Conservation (phyloP, 768 basidiomycete genomes). For the Amanita phalloides region DNA sequence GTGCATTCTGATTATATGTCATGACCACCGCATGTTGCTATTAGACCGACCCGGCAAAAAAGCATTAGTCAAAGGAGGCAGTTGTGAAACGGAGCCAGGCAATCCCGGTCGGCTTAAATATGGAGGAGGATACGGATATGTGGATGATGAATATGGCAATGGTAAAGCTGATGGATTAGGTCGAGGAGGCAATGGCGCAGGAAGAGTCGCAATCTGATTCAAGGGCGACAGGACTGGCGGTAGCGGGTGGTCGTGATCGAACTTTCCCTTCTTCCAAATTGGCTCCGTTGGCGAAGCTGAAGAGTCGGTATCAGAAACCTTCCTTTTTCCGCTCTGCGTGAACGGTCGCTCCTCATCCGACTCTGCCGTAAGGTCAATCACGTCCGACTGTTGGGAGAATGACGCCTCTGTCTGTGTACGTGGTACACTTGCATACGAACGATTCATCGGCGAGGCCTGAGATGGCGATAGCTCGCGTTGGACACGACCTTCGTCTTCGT, state of each 20-base stretch:
- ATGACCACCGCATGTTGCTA: conserved; percentile 10
- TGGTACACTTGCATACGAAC: conserved; percentile 20
- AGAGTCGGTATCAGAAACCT: conserved; percentile 40
- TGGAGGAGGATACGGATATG: conserved; percentile 8
- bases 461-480: conserved; percentile 70
- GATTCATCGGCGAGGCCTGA: conserved; percentile 32
- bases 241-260: conserved; percentile 16
- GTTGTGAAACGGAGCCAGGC: conserved; percentile 1
- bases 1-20: conserved; percentile 4
- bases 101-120: conserved; percentile 10
- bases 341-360: conserved; percentile 49
- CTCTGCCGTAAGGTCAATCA: conserved; percentile 82
- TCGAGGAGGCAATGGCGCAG: conserved; percentile 5
- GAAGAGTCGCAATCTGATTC: conserved; percentile 2
- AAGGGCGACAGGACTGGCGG: conserved; percentile 1
- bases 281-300: conserved; percentile 45
- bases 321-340: conserved; percentile 44
- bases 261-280: conserved; percentile 61
- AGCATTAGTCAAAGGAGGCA: conserved; percentile 14
- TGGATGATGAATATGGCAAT: conserved; percentile 14
- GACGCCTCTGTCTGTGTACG: conserved; percentile 16
- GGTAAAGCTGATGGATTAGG: conserved; percentile 8
- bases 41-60: conserved; percentile 12
- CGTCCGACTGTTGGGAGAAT: conserved; percentile 28
- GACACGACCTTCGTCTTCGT: conserved; percentile 67